Evolutionary conservation across 192 early-diverging fungal species (phyloP).

Genomic region (Backusella tuberculispora): DNA sequence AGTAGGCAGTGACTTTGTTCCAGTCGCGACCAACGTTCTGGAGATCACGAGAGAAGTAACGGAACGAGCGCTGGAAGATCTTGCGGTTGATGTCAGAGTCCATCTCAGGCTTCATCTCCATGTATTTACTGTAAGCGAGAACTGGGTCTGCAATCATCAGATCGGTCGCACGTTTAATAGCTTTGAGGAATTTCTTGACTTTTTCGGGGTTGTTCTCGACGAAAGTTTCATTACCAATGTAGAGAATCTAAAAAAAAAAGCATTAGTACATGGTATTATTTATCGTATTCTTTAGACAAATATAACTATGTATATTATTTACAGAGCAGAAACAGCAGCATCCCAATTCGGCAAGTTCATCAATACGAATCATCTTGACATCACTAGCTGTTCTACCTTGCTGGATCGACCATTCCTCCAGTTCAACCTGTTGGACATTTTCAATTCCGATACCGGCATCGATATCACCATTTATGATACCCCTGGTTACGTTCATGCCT

Average conservation of each 20-base stretch:
- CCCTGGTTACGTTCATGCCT: constrained; percentile 68
- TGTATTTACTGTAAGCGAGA: constrained; percentile 53
- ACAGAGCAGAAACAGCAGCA: constrained; percentile 68
- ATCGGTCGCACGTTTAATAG: constrained; percentile 54
- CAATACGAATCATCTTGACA: constrained; percentile 67
- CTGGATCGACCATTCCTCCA: constrained; percentile 60
- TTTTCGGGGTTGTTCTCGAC: constrained; percentile 59
- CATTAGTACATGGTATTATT: neutral
- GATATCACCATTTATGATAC: constrained; percentile 60
- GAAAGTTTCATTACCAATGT: constrained; percentile 66
- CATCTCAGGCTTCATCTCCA: constrained; percentile 65
- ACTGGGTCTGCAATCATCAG: constrained; percentile 57
- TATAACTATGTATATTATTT: constrained; percentile 7
- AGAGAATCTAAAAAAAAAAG: constrained; percentile 48
- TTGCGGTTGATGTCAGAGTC: constrained; percentile 53
- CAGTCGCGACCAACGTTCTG: constrained; percentile 68
- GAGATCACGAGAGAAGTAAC: constrained; percentile 61
- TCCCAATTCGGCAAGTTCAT: constrained; percentile 66
- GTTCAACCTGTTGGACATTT: constrained; percentile 65
- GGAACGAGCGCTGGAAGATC: constrained; percentile 64
- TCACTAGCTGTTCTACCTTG: constrained; percentile 50
- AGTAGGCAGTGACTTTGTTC: constrained; percentile 67
- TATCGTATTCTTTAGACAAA: neutral
- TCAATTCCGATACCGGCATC: constrained; percentile 70
- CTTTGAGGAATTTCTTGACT: constrained; percentile 57